Evolutionary conservation across 1,284 basidiomycete species (phyloP).

Genomic region (Athelia psychrophila): DNA sequence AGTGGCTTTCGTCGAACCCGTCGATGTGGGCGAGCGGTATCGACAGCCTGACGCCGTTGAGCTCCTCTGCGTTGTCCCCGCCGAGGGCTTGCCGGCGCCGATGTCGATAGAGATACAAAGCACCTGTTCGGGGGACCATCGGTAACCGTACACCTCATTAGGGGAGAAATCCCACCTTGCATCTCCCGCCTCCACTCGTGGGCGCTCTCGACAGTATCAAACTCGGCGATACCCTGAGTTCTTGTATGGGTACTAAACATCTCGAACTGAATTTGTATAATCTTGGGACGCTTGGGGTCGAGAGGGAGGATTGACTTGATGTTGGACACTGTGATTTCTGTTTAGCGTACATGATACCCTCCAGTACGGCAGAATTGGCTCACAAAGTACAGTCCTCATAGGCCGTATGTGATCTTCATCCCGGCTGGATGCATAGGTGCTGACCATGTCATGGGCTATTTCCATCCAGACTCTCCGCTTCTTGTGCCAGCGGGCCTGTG

Average conservation of each 20-base stretch:
- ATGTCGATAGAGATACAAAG: constrained; percentile 45
- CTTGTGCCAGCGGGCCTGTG: constrained; percentile 34
- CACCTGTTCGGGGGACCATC: constrained; percentile 26
- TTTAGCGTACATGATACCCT: constrained; percentile 10
- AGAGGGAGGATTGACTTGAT: constrained; percentile 39
- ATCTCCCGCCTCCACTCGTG: constrained; percentile 60
- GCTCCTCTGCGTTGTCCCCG: constrained; percentile 24
- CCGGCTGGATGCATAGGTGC: constrained; percentile 52
- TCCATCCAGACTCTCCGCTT: constrained; percentile 65
- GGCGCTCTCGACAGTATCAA: constrained; percentile 61
- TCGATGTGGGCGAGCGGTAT: constrained; percentile 51
- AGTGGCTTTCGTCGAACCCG: constrained; percentile 14
- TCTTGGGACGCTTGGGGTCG: constrained; percentile 41
- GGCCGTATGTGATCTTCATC: constrained; percentile 56
- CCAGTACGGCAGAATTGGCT: constrained; percentile 19
- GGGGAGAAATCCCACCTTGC: constrained; percentile 28
- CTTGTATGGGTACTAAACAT: constrained; percentile 16
- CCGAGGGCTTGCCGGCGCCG: constrained; percentile 34
- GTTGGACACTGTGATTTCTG: constrained; percentile 34
- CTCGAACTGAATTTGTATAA: constrained; percentile 37
- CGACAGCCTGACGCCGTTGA: constrained; percentile 50
- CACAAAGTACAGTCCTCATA: constrained; percentile 49
- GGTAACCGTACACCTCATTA: neutral
- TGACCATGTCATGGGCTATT: constrained; percentile 59
- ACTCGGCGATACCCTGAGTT: constrained; percentile 35